Conservation (phyloP, 805 yeast species). For the Torulaspora indica region DNA sequence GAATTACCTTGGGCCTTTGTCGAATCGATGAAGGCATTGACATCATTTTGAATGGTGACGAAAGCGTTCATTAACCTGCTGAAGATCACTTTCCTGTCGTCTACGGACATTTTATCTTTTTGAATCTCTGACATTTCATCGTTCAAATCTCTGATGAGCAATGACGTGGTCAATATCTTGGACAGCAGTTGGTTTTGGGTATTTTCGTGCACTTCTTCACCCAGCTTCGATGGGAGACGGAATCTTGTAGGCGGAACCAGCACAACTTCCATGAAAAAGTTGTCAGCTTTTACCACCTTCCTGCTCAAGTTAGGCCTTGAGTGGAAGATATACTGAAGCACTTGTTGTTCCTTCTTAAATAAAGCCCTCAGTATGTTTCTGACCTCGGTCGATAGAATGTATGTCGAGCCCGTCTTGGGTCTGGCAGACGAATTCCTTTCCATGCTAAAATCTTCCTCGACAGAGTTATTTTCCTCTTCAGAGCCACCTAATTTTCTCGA, state of each 20-base stretch:
- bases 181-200: conserved; percentile 85
- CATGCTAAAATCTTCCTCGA: conserved; percentile 35
- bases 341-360: conserved; percentile 64
- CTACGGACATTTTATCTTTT: conserved; percentile 55
- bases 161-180: conserved; percentile 70
- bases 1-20: conserved; percentile 78
- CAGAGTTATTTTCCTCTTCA: conserved; percentile 22
- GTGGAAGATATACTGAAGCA: conserved; percentile 73
- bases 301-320: conserved; percentile 59
- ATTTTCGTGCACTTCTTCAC: conserved; percentile 94
- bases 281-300: conserved; percentile 56
- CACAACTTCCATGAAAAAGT: conserved; percentile 83
- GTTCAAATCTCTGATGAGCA: conserved; percentile 82
- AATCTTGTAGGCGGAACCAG: conserved; percentile 96
- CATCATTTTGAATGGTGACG: conserved; percentile 92
- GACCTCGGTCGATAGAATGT: conserved; percentile 82
- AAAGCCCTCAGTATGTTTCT: conserved; percentile 71
- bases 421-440: conserved; percentile 48
- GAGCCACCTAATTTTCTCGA: conserved; percentile 30
- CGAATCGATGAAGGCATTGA: conserved; percentile 87
- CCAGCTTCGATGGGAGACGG: conserved; percentile 92
- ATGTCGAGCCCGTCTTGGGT: conserved; percentile 71
- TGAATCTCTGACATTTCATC: conserved; percentile 67
- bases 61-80: conserved; percentile 92
- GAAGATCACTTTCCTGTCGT: conserved; percentile 71